phyloP scores from a whole-genome alignment of 2,329 filamentous ascomycete genomes.

The Colletotrichum liaoningense region DNA sequence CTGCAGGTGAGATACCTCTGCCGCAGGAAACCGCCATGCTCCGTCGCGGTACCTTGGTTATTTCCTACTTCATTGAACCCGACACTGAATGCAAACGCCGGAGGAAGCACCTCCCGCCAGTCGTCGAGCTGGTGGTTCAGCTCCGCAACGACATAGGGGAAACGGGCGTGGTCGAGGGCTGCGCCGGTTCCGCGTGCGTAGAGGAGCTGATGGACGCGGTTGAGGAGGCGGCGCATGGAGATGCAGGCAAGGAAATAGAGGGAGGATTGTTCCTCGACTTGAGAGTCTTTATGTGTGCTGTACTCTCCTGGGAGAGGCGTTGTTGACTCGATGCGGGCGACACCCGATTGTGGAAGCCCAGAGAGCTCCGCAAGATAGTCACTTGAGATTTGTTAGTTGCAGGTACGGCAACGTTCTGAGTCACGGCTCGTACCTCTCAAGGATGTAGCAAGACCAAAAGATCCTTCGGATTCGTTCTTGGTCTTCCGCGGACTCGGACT shows the following conservation, averaged over 20 bases:
- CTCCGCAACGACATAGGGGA: conserved; percentile 60
- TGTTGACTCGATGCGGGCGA: conserved; percentile 62
- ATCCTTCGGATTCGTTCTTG: conserved; percentile 61
- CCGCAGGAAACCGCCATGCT: conserved; percentile 59
- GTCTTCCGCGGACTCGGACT: conserved; percentile 50
- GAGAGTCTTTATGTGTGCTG: conserved; percentile 52
- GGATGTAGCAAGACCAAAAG: conserved; percentile 66
- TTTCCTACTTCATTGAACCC: conserved; percentile 39
- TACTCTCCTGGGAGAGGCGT: conserved; percentile 60
- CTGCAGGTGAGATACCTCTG: conserved; percentile 64
- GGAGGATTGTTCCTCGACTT: conserved; percentile 58
- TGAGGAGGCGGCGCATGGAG: conserved; percentile 60
- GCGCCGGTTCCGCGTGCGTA: conserved; percentile 59
- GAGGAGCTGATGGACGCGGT: conserved; percentile 60
- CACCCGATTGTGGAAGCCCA: conserved; percentile 60
- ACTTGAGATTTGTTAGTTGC: conserved; percentile 40
- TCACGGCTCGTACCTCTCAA: conserved; percentile 54
- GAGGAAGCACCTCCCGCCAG: conserved; percentile 59
- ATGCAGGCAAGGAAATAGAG: conserved; percentile 66
- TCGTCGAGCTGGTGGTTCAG: conserved; percentile 61
- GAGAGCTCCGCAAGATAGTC: conserved; percentile 65
- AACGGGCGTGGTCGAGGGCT: conserved; percentile 55
- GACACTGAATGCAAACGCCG: conserved; percentile 54
- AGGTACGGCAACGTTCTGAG: not conserved
- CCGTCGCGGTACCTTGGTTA: conserved; percentile 45